Evolutionary conservation across 257 asterid species (phyloP).

Genomic region (Scutellaria barbata): DNA sequence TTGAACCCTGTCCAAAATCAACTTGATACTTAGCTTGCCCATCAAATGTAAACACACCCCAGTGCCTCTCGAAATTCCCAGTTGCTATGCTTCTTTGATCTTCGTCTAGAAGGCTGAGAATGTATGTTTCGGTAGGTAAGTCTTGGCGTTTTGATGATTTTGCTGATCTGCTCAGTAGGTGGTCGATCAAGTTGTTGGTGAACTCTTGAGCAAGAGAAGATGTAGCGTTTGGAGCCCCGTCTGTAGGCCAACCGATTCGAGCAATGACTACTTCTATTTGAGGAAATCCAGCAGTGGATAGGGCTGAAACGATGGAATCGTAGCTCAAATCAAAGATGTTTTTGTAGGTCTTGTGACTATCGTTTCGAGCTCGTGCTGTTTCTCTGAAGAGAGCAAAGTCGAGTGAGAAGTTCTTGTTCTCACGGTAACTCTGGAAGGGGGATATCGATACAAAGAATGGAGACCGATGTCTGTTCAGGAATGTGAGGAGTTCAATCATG

Average conservation of each 20-base stretch:
- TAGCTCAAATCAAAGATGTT: constrained; percentile 71
- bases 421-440: constrained; percentile 62
- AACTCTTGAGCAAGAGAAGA: constrained; percentile 66
- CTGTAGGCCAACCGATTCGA: constrained; percentile 89
- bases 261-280: constrained; percentile 53
- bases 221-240: constrained; percentile 76
- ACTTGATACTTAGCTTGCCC: constrained; percentile 85
- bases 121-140: constrained; percentile 57
- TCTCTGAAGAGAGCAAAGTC: constrained; percentile 74
- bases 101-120: constrained; percentile 80
- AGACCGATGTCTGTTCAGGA: constrained; percentile 61
- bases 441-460: constrained; percentile 74
- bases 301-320: constrained; percentile 51
- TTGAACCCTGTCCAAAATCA: constrained; percentile 57
- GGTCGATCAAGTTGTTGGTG: constrained; percentile 58
- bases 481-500: constrained; percentile 69
- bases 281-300: constrained; percentile 65
- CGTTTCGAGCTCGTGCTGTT: constrained; percentile 51
- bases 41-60: constrained; percentile 90
- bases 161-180: constrained; percentile 55
- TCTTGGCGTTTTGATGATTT: constrained; percentile 49
- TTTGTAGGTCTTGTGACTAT: constrained; percentile 54
- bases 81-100: constrained; percentile 56
- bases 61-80: constrained; percentile 80
- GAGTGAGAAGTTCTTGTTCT: constrained; percentile 69